phyloP scores from a whole-genome alignment of 257 asterid species.

The Nicotiana attenuata region DNA sequence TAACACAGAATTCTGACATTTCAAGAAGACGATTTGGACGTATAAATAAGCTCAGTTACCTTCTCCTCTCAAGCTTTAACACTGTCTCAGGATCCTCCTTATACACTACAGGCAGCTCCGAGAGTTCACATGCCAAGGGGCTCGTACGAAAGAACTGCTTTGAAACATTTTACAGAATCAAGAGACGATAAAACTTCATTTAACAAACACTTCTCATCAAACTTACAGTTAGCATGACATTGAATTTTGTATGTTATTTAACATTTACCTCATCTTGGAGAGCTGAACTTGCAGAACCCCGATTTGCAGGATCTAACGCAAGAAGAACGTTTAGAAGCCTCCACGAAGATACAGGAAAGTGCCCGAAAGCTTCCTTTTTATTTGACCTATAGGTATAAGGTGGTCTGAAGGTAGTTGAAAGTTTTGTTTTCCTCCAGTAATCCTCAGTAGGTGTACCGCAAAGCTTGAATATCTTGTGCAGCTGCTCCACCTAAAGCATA shows the following conservation, averaged over 20 bases:
- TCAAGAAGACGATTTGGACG: neutral
- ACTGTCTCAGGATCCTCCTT: slow-evolving; percentile 38
- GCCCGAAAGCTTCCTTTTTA: slow-evolving; percentile 42
- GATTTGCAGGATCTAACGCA: slow-evolving; percentile 54
- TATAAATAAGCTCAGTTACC: slow-evolving; percentile 22
- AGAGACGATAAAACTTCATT: neutral
- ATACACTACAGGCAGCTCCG: slow-evolving; percentile 50
- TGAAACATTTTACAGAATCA: neutral
- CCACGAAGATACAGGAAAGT: slow-evolving; percentile 58
- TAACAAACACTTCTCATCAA: neutral
- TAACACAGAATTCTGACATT: neutral
- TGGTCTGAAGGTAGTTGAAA: slow-evolving; percentile 60
- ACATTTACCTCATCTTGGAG: slow-evolving; percentile 45
- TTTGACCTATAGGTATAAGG: slow-evolving; percentile 51
- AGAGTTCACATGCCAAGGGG: slow-evolving; percentile 58
- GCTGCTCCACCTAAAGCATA: slow-evolving; percentile 61
- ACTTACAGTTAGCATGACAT: neutral
- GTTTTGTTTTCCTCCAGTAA: slow-evolving; percentile 43
- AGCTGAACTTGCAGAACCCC: slow-evolving; percentile 60
- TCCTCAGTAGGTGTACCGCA: slow-evolving; percentile 83
- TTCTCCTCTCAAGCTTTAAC: slow-evolving; percentile 32
- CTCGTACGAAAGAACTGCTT: slow-evolving; percentile 53
- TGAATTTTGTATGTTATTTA: neutral
- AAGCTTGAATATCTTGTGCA: slow-evolving; percentile 66
- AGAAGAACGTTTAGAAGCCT: slow-evolving; percentile 49